Evolutionary conservation across 345 rosid genomes (phyloP), one percentile per base, ranked within the genome.

Genomic region (Acer campestre): DNA sequence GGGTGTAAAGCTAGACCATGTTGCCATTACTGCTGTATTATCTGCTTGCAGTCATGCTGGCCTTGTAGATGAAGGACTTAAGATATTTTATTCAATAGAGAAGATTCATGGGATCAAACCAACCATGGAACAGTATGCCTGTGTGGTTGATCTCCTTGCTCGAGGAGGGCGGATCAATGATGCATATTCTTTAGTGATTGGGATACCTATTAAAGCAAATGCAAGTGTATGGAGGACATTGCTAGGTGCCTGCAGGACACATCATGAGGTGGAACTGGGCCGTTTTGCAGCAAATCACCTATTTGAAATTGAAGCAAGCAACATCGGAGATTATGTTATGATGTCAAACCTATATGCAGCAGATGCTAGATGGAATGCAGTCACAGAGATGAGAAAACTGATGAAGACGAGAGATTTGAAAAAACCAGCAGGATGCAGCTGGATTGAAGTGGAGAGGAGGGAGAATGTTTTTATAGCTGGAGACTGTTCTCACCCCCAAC

Each of bases 31-130:
- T 75, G 80, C 97, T 68, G 80, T 90, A 58, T 85, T 94, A 80
- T 89, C 91, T 48, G 94, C 98, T 56, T 94, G 97, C 86, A 85
- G 94, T 75, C 98, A 94, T 77, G 84, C 94, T 82, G 97, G 97
- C 64, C 89, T 94, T 8, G 67, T 94, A 17, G 85, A 88, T 67
- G 90, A 87, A 75, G 98, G 98, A 61, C 82, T 94, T 75, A 77
- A 84, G 62, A 83, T 94, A 76, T 92, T 91, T 27, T 38, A 85
- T 70, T 89, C 94, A 27, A 71, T 91, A 65, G 88, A 81, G 79
- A 87, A 80, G 12, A 81, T 84, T 56, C 78, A 85, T 23, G 83
- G 88, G 61, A 81, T 94, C 85, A 88, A 72, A 73, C 96, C 94
- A 18, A 90, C 89, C 35, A 78, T 87, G 82, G 96, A 92, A 80